Base-by-base conservation (phyloP, 225 moss, liverwort and hornwort species). In the Sphagnum contortum region DNA sequence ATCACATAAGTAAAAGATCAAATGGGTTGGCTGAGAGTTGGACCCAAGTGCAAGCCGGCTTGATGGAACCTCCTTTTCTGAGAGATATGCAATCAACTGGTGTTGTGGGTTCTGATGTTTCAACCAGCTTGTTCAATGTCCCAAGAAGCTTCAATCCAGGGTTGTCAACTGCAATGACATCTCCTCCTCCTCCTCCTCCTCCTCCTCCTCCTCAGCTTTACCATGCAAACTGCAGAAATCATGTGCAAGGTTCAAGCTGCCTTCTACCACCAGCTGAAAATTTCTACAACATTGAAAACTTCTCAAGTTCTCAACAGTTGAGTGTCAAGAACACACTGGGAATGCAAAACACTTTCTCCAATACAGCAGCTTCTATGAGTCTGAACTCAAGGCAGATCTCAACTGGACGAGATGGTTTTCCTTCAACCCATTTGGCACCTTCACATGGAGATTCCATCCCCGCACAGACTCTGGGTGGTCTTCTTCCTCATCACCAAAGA, bases 381-480 rank as follows among this genome's bases (percentile, higher is more conserved):
- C 44, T 51, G 29, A 65, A 50, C 9, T 9, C 64, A 64, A 50
- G 64, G 52, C 64, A 65, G 12, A 52, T 54, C 53, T 54, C 45
- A 10, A 4, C 7, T 13, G 29, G 52, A 52, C 44, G 44, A 9
- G 51, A 0, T 7, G 64, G 51, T 51, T 46, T 55, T 44, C 13
- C 12, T 4, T 29, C 29, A 29, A 54, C 5, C 45, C 64, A 6
- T 14, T 14, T 52, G 64, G 44, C 54, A 29, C 29, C 8, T 29
- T 29, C 29, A 29, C 29, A 29, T 29, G 29, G 29, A 29, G 29
- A 29, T 29, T 29, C 29, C 29, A 29, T 29, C 29, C 29, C 29
- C 1, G 29, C 29, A 29, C 29, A 29, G 29, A 29, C 29, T 29
- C 29, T 29, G 29, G 29, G 29, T 29, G 29, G 29, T 29, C 29